Evolutionary conservation across 2,329 filamentous ascomycete species (phyloP).

Genomic region (Mycosphaerella arachidis): DNA sequence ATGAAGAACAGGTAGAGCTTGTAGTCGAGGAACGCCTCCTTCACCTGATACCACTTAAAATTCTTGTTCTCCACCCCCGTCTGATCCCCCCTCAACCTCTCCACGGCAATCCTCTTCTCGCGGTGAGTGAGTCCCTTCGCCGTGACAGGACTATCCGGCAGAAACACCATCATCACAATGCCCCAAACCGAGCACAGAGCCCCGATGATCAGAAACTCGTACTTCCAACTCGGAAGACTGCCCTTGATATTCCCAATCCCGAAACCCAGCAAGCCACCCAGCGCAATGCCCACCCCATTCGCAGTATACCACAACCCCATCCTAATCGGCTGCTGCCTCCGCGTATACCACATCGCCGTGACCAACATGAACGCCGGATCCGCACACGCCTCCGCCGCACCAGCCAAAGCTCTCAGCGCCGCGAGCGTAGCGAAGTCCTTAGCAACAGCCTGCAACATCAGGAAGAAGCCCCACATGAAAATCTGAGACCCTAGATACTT

Average conservation of each 20-base stretch:
- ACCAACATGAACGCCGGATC: constrained; percentile 62
- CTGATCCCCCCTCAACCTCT: constrained; percentile 53
- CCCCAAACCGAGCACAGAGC: constrained; percentile 57
- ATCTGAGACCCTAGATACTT: constrained; percentile 53
- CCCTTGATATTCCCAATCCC: constrained; percentile 58
- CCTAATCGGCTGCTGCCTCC: constrained; percentile 57
- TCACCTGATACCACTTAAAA: constrained; percentile 52
- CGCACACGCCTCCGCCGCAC: constrained; percentile 53
- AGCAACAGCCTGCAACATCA: constrained; percentile 34
- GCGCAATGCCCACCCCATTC: constrained; percentile 56
- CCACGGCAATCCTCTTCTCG: constrained; percentile 53
- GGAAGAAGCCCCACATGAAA: constrained; percentile 51
- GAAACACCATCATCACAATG: constrained; percentile 45
- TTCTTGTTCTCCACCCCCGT: constrained; percentile 53
- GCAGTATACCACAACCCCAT: constrained; percentile 58
- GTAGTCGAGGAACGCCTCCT: constrained; percentile 54
- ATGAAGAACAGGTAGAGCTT: constrained; percentile 57
- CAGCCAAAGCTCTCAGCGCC: constrained; percentile 54
- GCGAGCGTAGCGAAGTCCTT: constrained; percentile 52
- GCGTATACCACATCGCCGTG: constrained; percentile 62
- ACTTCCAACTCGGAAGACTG: constrained; percentile 56
- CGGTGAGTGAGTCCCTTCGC: constrained; percentile 48
- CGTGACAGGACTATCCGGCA: constrained; percentile 47
- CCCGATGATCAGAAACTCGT: constrained; percentile 61
- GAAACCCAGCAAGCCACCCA: constrained; percentile 55